These are phyloP conservation scores for Echium plantagineum DNA, from an alignment of 257 asterid genomes.

Conservation along the genomic window DNA sequence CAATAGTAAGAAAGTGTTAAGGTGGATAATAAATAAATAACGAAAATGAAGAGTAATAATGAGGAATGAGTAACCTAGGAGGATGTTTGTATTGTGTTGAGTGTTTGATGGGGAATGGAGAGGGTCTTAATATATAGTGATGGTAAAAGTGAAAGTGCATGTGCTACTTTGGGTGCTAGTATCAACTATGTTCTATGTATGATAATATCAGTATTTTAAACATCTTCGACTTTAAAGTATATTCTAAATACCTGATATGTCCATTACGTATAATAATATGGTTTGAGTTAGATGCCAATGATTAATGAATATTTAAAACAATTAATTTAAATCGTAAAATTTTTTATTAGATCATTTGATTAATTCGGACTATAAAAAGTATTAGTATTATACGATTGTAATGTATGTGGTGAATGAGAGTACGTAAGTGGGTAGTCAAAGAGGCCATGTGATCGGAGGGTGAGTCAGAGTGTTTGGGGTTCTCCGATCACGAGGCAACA, in stretches of 20 bases:
- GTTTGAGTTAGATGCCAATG: no score
- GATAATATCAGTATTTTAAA: no score
- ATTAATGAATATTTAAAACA: no score
- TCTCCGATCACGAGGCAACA: constrained; percentile 90
- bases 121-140: constrained; percentile 1
- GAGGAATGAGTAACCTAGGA: neutral
- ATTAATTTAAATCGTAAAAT: no score
- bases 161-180: neutral
- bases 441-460: constrained; percentile 89
- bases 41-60: neutral
- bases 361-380: no score
- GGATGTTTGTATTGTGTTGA: constrained; percentile 1
- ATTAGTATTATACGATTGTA: no score
- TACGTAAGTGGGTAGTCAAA: no score
- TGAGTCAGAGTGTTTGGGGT: constrained; percentile 95
- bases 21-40: constrained; percentile 8
- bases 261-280: no score
- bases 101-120: neutral
- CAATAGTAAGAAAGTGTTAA: constrained; percentile 36
- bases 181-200: neutral
- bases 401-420: no score
- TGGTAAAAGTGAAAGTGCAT: constrained; percentile 1
- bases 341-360: no score
- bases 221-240: no score
- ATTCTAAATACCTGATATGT: no score